Conservation (phyloP, 2,329 filamentous ascomycete species). For the Chaetothyriales sp. region DNA sequence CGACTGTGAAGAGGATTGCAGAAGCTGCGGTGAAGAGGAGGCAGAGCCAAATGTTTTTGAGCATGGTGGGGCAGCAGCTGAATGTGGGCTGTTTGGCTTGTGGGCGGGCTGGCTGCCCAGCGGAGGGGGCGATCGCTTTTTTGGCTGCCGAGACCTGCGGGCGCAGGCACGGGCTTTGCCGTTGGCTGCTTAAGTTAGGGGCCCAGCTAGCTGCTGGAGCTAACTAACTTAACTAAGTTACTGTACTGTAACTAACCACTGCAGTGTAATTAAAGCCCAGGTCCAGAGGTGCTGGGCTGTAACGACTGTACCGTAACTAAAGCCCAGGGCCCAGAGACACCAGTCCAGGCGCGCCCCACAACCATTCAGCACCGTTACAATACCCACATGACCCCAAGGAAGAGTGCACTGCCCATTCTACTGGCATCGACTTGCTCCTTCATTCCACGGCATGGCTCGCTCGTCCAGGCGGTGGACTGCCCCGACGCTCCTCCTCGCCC, state of each 20-base stretch:
- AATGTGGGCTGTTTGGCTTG: conserved; percentile 2
- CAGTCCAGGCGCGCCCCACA: not conserved
- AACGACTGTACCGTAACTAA: too few relatives aligned
- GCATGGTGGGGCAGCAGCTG: conserved; percentile 4
- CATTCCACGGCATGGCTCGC: conserved; percentile 9
- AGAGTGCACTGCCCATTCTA: not conserved
- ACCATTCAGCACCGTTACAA: not conserved
- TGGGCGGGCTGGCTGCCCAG: not conserved
- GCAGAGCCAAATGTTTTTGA: conserved; percentile 12
- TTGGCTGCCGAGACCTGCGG: too few relatives aligned
- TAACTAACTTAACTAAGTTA: too few relatives aligned
- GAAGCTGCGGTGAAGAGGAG: conserved; percentile 18
- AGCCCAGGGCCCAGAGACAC: not conserved
- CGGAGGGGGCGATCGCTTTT: too few relatives aligned
- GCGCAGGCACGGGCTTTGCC: too few relatives aligned
- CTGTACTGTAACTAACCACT: too few relatives aligned
- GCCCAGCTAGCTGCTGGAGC: too few relatives aligned
- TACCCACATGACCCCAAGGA: too few relatives aligned
- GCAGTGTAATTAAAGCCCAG: too few relatives aligned
- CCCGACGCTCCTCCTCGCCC: conserved; percentile 43
- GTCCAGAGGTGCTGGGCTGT: too few relatives aligned
- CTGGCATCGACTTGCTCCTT: not conserved
- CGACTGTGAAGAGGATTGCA: conserved; percentile 11
- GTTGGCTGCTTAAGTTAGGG: too few relatives aligned
- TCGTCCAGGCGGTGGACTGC: conserved; percentile 10